Conservation (phyloP, 2,329 filamentous ascomycete species). For the Trichophyton simii region DNA sequence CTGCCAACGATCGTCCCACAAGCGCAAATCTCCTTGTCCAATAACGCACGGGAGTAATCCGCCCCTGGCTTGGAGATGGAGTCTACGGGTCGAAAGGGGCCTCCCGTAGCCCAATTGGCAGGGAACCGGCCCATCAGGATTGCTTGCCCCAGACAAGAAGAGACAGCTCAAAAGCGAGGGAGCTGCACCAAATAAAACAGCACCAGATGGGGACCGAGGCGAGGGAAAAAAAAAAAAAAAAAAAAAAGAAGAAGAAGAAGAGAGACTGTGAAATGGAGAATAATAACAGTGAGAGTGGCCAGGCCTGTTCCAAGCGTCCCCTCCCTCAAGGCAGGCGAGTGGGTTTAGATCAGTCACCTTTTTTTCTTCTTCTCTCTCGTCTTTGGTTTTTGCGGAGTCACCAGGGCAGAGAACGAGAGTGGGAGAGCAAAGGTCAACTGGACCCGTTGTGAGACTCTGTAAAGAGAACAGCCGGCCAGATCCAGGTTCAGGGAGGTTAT, state of each 20-base stretch:
- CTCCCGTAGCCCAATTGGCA: slow-evolving; percentile 1
- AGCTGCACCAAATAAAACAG: background rate
- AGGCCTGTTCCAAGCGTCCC: background rate
- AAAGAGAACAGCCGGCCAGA: background rate
- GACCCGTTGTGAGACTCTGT: slow-evolving; percentile 1
- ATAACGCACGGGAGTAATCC: slow-evolving; percentile 1
- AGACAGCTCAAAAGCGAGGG: background rate
- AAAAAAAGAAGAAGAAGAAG: background rate
- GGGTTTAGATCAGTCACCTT: slow-evolving; percentile 3
- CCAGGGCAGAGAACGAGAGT: background rate
- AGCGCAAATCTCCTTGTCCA: slow-evolving; percentile 2
- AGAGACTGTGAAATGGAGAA: too few species aligned
- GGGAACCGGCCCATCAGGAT: background rate
- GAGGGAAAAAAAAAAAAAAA: background rate
- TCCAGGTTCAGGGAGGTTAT: slow-evolving; percentile 2
- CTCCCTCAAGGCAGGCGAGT: background rate
- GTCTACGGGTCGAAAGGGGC: slow-evolving; percentile 1
- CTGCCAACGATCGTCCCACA: slow-evolving; percentile 3
- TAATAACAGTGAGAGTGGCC: background rate
- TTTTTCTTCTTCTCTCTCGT: background rate
- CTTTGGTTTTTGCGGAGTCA: background rate
- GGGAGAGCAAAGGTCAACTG: background rate
- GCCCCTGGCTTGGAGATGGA: background rate
- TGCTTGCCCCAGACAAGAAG: background rate
- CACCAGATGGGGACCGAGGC: background rate